phyloP scores from a whole-genome alignment of 2,329 filamentous ascomycete genomes.

The Aspergillus sp. region DNA sequence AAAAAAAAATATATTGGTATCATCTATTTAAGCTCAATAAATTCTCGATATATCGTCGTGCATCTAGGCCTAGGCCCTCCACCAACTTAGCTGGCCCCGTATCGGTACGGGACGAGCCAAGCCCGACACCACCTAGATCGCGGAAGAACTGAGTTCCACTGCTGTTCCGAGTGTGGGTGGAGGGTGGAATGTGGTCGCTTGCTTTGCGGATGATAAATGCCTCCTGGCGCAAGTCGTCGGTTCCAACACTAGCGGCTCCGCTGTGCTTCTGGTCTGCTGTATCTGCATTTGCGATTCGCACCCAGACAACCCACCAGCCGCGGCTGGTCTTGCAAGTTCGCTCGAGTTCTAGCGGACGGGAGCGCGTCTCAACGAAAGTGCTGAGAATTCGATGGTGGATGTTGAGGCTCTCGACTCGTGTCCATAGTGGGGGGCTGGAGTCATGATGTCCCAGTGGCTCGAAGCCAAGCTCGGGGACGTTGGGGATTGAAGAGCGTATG shows the following conservation, averaged over 20 bases:
- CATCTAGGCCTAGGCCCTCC: slow-evolving; percentile 48
- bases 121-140: slow-evolving; percentile 37
- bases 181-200: slow-evolving; percentile 36
- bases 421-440: slow-evolving; percentile 39
- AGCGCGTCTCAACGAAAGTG: slow-evolving; percentile 54
- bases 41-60: slow-evolving; percentile 47
- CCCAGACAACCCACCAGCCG: slow-evolving; percentile 69
- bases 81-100: slow-evolving; percentile 37
- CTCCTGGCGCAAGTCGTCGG: slow-evolving; percentile 29
- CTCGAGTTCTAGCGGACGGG: slow-evolving; percentile 52
- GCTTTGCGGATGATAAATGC: slow-evolving; percentile 48
- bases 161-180: slow-evolving; percentile 31
- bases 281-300: slow-evolving; percentile 45
- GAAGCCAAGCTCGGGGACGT: slow-evolving; percentile 57
- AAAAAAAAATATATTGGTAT: slow-evolving; percentile 5
- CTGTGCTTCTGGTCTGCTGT: slow-evolving; percentile 7
- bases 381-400: slow-evolving; percentile 61
- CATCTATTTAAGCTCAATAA: slow-evolving; percentile 45
- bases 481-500: slow-evolving; percentile 61
- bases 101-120: slow-evolving; percentile 25
- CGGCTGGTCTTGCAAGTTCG: slow-evolving; percentile 61
- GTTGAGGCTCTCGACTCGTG: slow-evolving; percentile 59
- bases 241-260: slow-evolving; percentile 12
- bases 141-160: slow-evolving; percentile 38
- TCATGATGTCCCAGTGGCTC: slow-evolving; percentile 15